phyloP scores from a whole-genome alignment of 331 rosid genomes.

The Phaseolus coccineus region DNA sequence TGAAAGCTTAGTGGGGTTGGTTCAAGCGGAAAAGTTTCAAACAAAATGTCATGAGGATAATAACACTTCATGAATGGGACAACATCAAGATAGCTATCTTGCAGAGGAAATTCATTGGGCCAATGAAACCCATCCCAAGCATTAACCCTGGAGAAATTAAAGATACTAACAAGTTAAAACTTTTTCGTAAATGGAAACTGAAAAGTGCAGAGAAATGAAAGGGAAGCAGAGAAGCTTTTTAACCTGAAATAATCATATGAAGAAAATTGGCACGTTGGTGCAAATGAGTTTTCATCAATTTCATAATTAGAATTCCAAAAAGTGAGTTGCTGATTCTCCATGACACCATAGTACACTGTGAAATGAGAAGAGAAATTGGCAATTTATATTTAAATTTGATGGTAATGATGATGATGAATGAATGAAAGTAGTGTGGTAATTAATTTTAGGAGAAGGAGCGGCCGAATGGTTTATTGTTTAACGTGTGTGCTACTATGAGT shows the following conservation, averaged over 20 bases:
- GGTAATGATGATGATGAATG: slow-evolving; percentile 32
- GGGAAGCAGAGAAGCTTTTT: background rate
- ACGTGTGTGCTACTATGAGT: slow-evolving; percentile 51
- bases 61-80: slow-evolving; percentile 46
- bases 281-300: slow-evolving; percentile 46
- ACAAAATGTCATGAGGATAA: slow-evolving; percentile 46
- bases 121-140: slow-evolving; percentile 48
- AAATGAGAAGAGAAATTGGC: background rate
- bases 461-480: slow-evolving; percentile 47
- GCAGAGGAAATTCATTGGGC: slow-evolving; percentile 50
- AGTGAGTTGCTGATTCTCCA: slow-evolving; percentile 35
- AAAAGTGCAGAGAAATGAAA: background rate
- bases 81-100: slow-evolving; percentile 50
- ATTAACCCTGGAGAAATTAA: slow-evolving; percentile 30
- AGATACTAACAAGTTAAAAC: background rate
- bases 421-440: slow-evolving; percentile 30
- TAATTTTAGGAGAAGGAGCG: slow-evolving; percentile 49
- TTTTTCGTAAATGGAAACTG: background rate
- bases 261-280: slow-evolving; percentile 41
- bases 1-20: slow-evolving; percentile 40
- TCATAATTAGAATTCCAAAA: slow-evolving; percentile 42
- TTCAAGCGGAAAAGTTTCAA: slow-evolving; percentile 44
- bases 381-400: slow-evolving; percentile 2
- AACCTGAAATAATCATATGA: slow-evolving; percentile 54
- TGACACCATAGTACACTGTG: background rate